Base-by-base conservation (phyloP, 1,284 basidiomycete species). In the Clitocybe nebularis region DNA sequence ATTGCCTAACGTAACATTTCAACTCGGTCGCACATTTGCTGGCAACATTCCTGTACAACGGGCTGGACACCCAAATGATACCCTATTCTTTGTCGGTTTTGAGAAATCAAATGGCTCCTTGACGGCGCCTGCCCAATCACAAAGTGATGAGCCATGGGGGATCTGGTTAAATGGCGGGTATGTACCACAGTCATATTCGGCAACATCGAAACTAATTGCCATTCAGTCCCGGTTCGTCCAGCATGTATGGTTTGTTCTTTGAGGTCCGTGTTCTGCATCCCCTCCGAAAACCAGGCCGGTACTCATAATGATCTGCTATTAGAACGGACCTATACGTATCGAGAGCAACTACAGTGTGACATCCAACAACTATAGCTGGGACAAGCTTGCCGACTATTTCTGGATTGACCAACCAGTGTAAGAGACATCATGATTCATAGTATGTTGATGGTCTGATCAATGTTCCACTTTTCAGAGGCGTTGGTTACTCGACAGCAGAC, bases 351-450 rank as follows among this genome's bases (percentile, higher is more conserved):
- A 75, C 45, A 69, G 66, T 8, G 57, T 75, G 3, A 66, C 62
- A 21, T 54, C 66, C 9, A 84, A 85, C 48, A 57, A 68, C 5
- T 69, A 74, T 56, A 72, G 75, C 51, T 85, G 82, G 77, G 61
- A 75, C 49, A 71, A 63, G 28, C 56, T 83, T 14, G 75, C 79
- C 1, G 84, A 88, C 61, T 78, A 74, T 48, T 67, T 87, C 39
- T 87, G 81, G 80, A 64, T 87, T 34, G 85, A 86, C 55, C 82
- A 86, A 47, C 85, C 84, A 43, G 83, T 84, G 78, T 80, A 60
- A 23, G 72, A 62, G 19, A 13, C 14, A 13, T 11, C 34, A 26
- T 29, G 25, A n/a, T n/a, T n/a, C n/a, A n/a, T n/a, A n/a, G n/a
- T n/a, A n/a, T n/a, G n/a, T n/a, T n/a, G n/a, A n/a, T n/a, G n/a